Conservation (phyloP, 441 rosid genomes). For the Lepidium campestre region DNA sequence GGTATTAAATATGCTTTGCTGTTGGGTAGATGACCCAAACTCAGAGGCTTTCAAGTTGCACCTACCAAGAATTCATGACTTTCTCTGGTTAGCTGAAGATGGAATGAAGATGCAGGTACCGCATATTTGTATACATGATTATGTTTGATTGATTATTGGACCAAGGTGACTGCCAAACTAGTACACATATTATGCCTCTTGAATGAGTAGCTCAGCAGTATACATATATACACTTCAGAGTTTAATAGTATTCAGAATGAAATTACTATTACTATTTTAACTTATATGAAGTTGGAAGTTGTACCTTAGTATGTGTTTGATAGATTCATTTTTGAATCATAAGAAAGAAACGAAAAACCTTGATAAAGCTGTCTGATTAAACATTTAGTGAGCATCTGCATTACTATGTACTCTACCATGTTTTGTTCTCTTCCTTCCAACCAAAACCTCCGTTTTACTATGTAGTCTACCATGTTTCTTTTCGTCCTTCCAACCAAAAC, state of each 20-base stretch:
- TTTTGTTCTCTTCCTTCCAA: background rate
- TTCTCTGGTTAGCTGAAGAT: conserved; percentile 95
- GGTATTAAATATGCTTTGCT: conserved; percentile 97
- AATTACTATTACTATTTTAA: background rate
- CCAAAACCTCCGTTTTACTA: background rate
- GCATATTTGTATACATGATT: conserved; percentile 2
- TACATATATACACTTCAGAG: background rate
- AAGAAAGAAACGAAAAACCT: conserved; percentile 3
- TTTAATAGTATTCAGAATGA: background rate
- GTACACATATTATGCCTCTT: background rate
- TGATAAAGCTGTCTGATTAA: background rate
- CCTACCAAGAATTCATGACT: conserved; percentile 80
- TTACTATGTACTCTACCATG: background rate
- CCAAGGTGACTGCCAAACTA: background rate
- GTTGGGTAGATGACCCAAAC: conserved; percentile 97
- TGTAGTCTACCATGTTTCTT: background rate
- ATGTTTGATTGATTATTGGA: background rate
- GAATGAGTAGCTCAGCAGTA: conserved; percentile 1
- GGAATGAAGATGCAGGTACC: conserved; percentile 98
- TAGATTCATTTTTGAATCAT: background rate
- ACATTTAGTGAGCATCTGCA: background rate
- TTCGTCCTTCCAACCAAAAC: background rate
- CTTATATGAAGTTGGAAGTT: background rate
- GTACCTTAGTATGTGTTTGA: background rate
- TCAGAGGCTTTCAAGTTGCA: conserved; percentile 93